These are phyloP conservation scores for Phytophthora megakarya DNA, from an alignment of 352 stramenopile species.

Conservation along the genomic window DNA sequence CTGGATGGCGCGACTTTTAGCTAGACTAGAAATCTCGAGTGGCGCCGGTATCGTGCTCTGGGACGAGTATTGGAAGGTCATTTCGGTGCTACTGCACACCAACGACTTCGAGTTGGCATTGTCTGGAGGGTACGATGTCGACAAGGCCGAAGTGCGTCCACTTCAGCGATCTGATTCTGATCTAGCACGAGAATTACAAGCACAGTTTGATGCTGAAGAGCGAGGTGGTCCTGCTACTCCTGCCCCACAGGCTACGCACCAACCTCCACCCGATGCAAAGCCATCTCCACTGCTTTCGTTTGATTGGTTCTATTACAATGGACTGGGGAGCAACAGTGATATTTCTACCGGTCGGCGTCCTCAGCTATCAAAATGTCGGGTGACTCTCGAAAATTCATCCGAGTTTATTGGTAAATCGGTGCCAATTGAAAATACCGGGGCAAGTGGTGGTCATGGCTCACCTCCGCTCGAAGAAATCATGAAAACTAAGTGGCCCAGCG, in stretches of 20 bases:
- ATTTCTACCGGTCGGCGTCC: conserved; percentile 24
- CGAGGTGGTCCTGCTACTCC: conserved; percentile 2
- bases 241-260: conserved; percentile 1
- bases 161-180: conserved; percentile 71
- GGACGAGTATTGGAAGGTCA: conserved; percentile 92
- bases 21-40: conserved; percentile 57
- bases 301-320: conserved; percentile 48
- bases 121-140: conserved; percentile 46
- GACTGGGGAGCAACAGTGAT: conserved; percentile 17
- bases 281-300: conserved; percentile 22
- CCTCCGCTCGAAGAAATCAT: conserved; percentile 77
- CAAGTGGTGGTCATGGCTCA: conserved; percentile 50
- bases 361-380: conserved; percentile 46
- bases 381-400: conserved; percentile 38
- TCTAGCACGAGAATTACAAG: conserved; percentile 69
- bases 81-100: conserved; percentile 79
- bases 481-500: conserved; percentile 73
- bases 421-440: conserved; percentile 49
- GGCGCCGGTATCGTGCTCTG: conserved; percentile 91
- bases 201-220: conserved; percentile 73
- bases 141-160: not conserved
- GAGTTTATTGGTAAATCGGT: conserved; percentile 77
- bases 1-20: conserved; percentile 64
- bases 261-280: not conserved
- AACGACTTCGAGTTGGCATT: conserved; percentile 70